Base-by-base conservation (phyloP, 1,284 basidiomycete species). In the Irpex sp. region DNA sequence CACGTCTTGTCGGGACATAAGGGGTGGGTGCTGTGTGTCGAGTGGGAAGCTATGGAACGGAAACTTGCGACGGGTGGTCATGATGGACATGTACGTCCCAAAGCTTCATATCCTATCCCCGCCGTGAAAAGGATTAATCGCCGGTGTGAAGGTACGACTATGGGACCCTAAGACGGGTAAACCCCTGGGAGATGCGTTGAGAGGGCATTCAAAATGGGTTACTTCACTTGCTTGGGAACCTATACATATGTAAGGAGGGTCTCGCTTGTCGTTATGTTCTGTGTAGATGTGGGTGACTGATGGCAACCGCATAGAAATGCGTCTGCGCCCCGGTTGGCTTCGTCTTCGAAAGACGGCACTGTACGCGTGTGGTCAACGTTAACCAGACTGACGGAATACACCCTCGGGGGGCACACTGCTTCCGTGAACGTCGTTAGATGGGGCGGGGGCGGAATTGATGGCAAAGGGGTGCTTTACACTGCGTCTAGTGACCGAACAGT, bases 141-240 rank as follows among this genome's bases (percentile, higher is more conserved):
- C 9, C 37, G 9, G 1, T 39, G 17, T 21, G 15, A 65, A 89
- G 84, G 88, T 93, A 9, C 81, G 94, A 49, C 76, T 97, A 65
- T 98, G 95, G 95, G 91, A 96, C 70, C 93, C 93, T 9, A 91
- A 91, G 73, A 90, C 90, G 0, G 95, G 95, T 9, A 92, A 93
- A 71, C 79, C 91, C 0, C 81, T 92, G 11, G 94, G 95, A 21
- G 90, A 94, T 62, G 92, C 92, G 0, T 76, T 97, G 64, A 91
- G 89, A 68, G 97, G 97, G 0, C 97, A 99, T 72, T 84, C 93
- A 35, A 98, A 98, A 79, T 98, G 97, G 95, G 89, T 99, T 66
- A 98, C 92, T 0, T 93, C 92, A n/a, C 84, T 99, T 19, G 86
- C 95, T 31, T 99, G 96, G 92, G 97, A 99, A 74, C 97, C 97